Evolutionary conservation across 371 early-diverging fungal species (phyloP).

Genomic region (Mortierella sp.): DNA sequence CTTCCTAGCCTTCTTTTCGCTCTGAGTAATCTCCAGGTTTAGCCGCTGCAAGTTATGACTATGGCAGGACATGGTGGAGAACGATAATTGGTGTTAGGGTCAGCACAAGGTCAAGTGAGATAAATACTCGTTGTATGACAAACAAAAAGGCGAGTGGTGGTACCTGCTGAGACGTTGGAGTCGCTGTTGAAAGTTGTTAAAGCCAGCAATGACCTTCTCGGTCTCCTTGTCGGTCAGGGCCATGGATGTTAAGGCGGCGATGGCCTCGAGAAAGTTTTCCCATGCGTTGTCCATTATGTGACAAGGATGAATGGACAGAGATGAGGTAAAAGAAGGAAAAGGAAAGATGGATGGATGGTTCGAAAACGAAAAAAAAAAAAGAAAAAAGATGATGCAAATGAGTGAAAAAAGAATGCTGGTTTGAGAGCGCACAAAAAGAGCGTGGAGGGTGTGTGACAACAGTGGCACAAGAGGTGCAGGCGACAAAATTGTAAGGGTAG

Average conservation of each 20-base stretch:
- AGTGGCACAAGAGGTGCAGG: background rate
- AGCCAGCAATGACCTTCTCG: slow-evolving; percentile 73
- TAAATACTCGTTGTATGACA: too few relatives aligned
- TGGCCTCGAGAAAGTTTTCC: slow-evolving; percentile 83
- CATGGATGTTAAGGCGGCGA: slow-evolving; percentile 80
- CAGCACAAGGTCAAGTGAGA: too few relatives aligned
- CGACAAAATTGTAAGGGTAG: too few relatives aligned
- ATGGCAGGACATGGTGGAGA: background rate
- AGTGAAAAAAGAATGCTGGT: background rate
- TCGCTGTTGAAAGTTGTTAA: slow-evolving; percentile 75
- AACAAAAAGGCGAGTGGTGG: too few relatives aligned
- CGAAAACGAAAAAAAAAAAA: background rate
- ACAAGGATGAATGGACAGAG: background rate
- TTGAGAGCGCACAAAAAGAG: background rate
- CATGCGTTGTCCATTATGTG: slow-evolving; percentile 50
- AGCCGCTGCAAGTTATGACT: slow-evolving; percentile 73
- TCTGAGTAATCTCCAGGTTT: slow-evolving; percentile 60
- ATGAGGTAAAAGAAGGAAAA: background rate
- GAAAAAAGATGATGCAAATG: slow-evolving; percentile 1
- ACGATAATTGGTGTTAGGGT: background rate
- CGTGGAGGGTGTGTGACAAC: background rate
- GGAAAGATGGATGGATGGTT: background rate
- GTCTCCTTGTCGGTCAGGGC: slow-evolving; percentile 86
- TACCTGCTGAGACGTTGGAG: slow-evolving; percentile 76
- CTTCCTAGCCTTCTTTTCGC: slow-evolving; percentile 34